Evolutionary conservation across 176 grass and related monocot species (phyloP), one percentile per base, ranked within the genome.

Genomic region (Aechmea fasciata): DNA sequence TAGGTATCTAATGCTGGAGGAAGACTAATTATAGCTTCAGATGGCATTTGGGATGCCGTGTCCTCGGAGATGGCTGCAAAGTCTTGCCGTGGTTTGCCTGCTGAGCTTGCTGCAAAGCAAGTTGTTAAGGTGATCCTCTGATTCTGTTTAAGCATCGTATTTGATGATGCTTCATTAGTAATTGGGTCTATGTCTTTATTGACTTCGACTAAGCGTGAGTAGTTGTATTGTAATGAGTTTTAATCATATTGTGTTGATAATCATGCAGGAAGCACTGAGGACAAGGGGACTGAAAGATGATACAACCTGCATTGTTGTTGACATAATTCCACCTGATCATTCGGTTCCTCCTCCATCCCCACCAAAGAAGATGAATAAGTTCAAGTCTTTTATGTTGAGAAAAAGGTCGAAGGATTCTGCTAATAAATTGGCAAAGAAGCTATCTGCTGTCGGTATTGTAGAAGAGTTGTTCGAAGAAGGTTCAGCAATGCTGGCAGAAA

Each of bases 381-480:
- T 96, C 26, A 91, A 81, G 52, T 91, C 83, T 48, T 77, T 96
- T 26, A 87, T 89, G 23, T 74, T 96, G 51, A 85, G 85, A 76
- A 91, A 87, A 65, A 96, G 71, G 77, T 59, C 49, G 55, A 91
- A 91, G 63, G 88, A 83, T 50, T 62, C 80, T 74, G 67, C 70
- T 64, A 85, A 77, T 70, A 91, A 96, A 73, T 78, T 96, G 50
- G 75, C 73, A 76, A 96, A 91, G 70, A 90, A 96, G 72, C 75
- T 88, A 64, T 89, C 83, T 71, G 64, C 72, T 49, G 73, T 54
- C n/a, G 85, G 81, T 70, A 71, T 89, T 2, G 73, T 96, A 14
- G 88, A 91, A 78, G 92, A 96, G 79, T 49, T 96, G 71, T 96
- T 91, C 63, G 92, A 96, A 87, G 92, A 96, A 82, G 92, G 92